Base-by-base conservation (phyloP, 805 yeast species). In the Grigorovia yakushimaensis region DNA sequence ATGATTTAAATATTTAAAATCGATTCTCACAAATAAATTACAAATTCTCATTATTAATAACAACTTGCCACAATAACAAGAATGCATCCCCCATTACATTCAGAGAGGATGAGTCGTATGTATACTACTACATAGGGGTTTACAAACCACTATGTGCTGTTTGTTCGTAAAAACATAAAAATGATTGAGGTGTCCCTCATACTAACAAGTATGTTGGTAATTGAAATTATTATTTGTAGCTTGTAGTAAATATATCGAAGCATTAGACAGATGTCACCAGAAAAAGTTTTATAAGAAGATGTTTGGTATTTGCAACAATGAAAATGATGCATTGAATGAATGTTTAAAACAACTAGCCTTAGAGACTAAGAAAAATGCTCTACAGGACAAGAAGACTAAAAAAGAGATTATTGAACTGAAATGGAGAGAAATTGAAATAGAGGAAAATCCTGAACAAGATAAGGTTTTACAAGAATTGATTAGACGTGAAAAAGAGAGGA, bases 251-350 rank as follows among this genome's bases (percentile, higher is more conserved):
- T 74, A 88, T 39, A 88, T 93, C 63, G 81, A 82, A 51, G 96
- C 95, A 0, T 74, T 91, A 5, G 95, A 91, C 57, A 82, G 86
- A 61, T 91, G 98, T 62, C 96, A 89, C 58, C 74, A 78, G 49
- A 73, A 73, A 47, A 83, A 81, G 47, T 83, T 81, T 54, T 55
- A 84, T 50, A 74, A 77, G 54, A 78, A 84, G 61, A 81, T 85
- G 7, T 70, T 87, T 54, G 98, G 98, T 23, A 72, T 77, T 49
- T 91, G 98, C 68, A 87, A 88, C 65, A 79, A 81, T 46, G 82
- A 84, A 57, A 88, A 88, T 58, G 86, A 84, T 52, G 89, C 84
- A 45, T 72, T 93, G 46, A 68, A 83, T 35, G 70, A 78, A 58
- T 91, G 98, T 67, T 71, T 94, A 21, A 93, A 88, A 59, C 78